Conservation (phyloP, 148 eudicot species). For the Dianthus caryophyllus region DNA sequence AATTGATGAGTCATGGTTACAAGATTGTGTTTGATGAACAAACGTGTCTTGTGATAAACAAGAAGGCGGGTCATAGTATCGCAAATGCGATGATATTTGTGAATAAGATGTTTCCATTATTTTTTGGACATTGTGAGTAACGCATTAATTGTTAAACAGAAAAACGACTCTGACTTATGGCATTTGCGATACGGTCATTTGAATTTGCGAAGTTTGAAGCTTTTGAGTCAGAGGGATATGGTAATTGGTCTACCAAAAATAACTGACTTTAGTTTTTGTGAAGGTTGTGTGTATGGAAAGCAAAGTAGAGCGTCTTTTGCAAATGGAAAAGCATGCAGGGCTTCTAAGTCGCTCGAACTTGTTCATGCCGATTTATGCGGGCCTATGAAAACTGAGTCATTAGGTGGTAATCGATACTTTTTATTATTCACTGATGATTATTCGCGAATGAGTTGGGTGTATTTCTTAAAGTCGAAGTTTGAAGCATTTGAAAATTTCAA, state of each 20-base stretch:
- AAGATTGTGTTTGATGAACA: too few species aligned
- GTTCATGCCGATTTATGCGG: slow-evolving; percentile 16
- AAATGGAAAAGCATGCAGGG: slow-evolving; percentile 16
- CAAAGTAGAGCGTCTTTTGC: slow-evolving; percentile 2
- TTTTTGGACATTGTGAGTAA: neutral
- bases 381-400: too few species aligned
- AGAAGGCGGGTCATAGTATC: slow-evolving; percentile 11
- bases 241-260: slow-evolving; percentile 3
- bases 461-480: too few species aligned
- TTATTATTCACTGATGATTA: too few species aligned
- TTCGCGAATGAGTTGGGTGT: too few species aligned
- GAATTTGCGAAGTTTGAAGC: slow-evolving; percentile 7
- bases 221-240: neutral
- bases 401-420: too few species aligned
- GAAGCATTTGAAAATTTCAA: slow-evolving; percentile 7
- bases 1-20: slow-evolving; percentile 22
- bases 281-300: slow-evolving; percentile 8
- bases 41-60: slow-evolving; percentile 21
- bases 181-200: slow-evolving; percentile 2
- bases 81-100: too few species aligned
- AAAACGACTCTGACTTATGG: too few species aligned
- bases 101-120: neutral
- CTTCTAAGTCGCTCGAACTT: slow-evolving; percentile 8
- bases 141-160: neutral
- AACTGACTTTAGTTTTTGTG: neutral